Base-by-base conservation (phyloP, 768 basidiomycete species). In the Tylopilus rubrobrunneus region DNA sequence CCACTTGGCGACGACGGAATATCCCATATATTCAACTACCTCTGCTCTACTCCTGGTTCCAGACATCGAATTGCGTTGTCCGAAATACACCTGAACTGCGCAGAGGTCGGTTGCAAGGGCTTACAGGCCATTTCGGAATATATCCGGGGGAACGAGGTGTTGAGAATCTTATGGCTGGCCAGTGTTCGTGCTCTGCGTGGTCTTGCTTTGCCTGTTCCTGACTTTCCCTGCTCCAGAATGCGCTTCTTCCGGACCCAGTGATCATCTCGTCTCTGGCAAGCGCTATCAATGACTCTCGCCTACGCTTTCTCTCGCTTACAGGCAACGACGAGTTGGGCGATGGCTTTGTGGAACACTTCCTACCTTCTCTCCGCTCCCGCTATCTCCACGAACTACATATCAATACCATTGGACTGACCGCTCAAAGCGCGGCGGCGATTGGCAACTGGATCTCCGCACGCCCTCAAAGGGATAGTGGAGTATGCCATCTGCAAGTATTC, bases 71-170 rank as follows among this genome's bases (percentile, higher is more conserved):
- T 48, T 29, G 53, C 53, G 1, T 72, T 87, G 53, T 62, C 66
- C 2, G 80, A 84, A 58, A 83, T 87, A 34, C 76, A 72, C 53
- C 69, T 87, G 49, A 85, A 82, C 49, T 69, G 75, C 5, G 83
- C 81, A 58, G 56, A 62, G 3, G 78, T 87, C 47, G 78, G 83
- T 15, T 76, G 84, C 61, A 62, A 63, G 40, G 83, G 83, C 0
- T 67, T 87, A 17, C 62, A 71, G 39, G 76, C 78, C 4, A 78
- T 87, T 49, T 65, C 77, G 14, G 67, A 73, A 33, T 86, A 82
- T 62, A 52, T 87, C 34, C 65, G 71, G 45, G 72, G 71, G 17
- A 85, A 83, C 58, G 61, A 62, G 4, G 60, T 63, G 10, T 62
- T 87, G 49, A 74, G 65, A 53, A 69, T 67, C 46, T 59, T 87